These are phyloP conservation scores for Fusarium sp. DNA, from an alignment of 2,329 filamentous ascomycete species.

Conservation along the genomic window DNA sequence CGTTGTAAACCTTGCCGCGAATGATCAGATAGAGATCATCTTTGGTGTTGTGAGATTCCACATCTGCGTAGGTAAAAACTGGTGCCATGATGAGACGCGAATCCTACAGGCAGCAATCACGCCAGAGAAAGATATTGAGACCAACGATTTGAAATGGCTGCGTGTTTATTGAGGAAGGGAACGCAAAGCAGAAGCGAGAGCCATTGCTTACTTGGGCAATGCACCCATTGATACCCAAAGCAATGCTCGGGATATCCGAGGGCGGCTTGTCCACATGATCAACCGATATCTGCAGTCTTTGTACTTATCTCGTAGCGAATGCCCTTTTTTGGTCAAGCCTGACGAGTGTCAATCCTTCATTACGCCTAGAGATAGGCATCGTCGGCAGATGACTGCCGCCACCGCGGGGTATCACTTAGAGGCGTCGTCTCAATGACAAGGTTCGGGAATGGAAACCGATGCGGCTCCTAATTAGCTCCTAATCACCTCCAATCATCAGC, in stretches of 20 bases:
- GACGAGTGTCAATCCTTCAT: not conserved
- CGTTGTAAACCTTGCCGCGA: slow-evolving; percentile 13
- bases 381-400: not conserved
- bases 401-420: not conserved
- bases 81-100: not conserved
- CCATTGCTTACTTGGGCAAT: not conserved
- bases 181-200: not conserved
- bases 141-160: not conserved
- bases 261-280: not conserved
- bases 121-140: not conserved
- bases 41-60: slow-evolving; percentile 11
- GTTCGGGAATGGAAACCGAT: not conserved
- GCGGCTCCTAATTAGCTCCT: not conserved
- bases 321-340: not conserved
- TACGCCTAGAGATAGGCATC: not conserved
- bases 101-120: not conserved
- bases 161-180: not conserved
- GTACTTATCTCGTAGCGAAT: not conserved
- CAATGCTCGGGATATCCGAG: not conserved
- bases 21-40: slow-evolving; percentile 18
- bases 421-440: not conserved
- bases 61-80: slow-evolving; percentile 8
- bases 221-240: not conserved
- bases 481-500: not conserved
- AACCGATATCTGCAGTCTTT: not conserved